Conservation (phyloP, 371 early-diverging fungal species). For the Rhizopus stolonifer region DNA sequence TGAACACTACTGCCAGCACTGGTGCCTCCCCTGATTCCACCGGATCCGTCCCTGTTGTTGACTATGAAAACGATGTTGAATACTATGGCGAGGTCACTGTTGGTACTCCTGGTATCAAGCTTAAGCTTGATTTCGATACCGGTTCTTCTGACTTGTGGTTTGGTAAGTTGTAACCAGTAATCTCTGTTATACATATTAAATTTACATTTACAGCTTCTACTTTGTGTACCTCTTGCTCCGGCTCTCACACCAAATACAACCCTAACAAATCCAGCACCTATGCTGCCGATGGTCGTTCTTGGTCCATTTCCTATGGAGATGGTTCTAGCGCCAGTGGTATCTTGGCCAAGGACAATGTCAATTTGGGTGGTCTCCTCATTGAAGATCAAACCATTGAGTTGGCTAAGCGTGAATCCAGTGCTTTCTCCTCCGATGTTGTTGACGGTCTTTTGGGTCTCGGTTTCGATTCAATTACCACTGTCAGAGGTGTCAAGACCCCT, state of each 20-base stretch:
- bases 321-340: neutral
- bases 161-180: no score
- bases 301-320: no score
- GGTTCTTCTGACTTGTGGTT: no score
- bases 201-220: no score
- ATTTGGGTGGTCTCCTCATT: constrained; percentile 36
- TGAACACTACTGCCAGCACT: no score
- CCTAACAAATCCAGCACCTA: constrained; percentile 38
- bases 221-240: constrained; percentile 30
- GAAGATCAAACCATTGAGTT: constrained; percentile 23
- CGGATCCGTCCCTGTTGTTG: no score
- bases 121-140: no score
- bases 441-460: constrained; percentile 41
- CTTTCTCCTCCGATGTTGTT: constrained; percentile 8
- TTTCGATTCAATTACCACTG: constrained; percentile 40
- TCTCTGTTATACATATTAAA: no score
- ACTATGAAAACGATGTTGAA: no score
- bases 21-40: no score
- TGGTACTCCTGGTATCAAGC: no score
- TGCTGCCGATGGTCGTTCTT: constrained; percentile 29
- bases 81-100: no score
- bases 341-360: constrained; percentile 40
- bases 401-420: constrained; percentile 11
- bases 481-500: constrained; percentile 28
- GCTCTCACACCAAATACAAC: constrained; percentile 31